Base-by-base conservation (phyloP, 2,329 filamentous ascomycete species). In the Aspergillus transmontanensis region DNA sequence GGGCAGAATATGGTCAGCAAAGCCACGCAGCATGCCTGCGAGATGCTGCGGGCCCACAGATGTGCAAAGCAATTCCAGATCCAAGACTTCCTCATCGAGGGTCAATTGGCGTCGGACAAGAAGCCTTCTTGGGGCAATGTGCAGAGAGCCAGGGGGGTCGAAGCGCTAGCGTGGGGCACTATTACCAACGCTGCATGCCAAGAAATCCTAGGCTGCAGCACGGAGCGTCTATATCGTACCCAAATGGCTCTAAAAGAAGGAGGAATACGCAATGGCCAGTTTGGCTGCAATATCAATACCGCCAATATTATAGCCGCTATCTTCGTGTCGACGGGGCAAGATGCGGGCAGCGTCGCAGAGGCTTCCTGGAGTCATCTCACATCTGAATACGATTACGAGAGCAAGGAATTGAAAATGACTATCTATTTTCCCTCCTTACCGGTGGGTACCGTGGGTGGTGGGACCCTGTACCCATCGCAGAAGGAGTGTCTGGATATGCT, bases 1-100 rank as follows among this genome's bases (percentile, higher is more conserved):
- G 72, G 72, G 10, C 73, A 76, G 57, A 76, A 75, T 51, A 74
- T 75, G 71, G 70, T 71, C 11, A 75, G 72, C 3, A 68, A 74
- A 26, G 72, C 72, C 7, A 74, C 71, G 11, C 69, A 74, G n/a
- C 39, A 63, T 6, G 68, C 66, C 10, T 75, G 72, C 36, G 66
- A 68, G 14, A 57, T 53, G 56, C 30, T 64, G 7, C 34, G 21
- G 45, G 34, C 36, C 10, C 30, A 51, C 6, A 1, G 6, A 6
- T 32, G 48, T 6, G 45, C 45, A 3, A n/a, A 19, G 41, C 14
- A 57, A 41, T 54, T 57, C 3, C 21, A 48, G 19, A 57, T 64
- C 14, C 32, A 51, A 12, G 41, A 61, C 12, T 48, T 68, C 23
- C 51, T 63, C 30, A 64, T 71, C 10, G 70, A 72, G 14, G 68